Base-by-base conservation (phyloP, 2,329 filamentous ascomycete genomes). In the Parafenestella ontariensis region DNA sequence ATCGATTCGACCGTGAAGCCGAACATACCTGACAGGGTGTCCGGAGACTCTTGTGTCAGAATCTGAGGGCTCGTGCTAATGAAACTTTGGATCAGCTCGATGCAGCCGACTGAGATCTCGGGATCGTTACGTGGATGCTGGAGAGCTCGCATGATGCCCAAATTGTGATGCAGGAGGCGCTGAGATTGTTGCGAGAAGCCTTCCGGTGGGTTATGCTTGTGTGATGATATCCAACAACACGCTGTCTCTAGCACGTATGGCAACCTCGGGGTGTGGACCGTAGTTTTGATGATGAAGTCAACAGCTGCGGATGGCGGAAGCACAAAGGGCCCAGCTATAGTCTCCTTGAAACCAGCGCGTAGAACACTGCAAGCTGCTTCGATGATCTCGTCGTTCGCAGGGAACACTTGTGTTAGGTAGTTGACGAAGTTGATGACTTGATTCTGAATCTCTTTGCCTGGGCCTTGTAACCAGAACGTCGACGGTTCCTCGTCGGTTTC, bases 311-410 rank as follows among this genome's bases (percentile, higher is more conserved):
- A 77, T 0, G 89, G 81, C 2, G 88, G 83, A 56, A 96, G 86
- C 8, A 93, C 90, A 64, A 95, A 94, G 0, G 90, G 89, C 0
- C 91, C 91, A 3, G 89, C 85, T 23, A 87, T 84, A 0, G 82
- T 83, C 72, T 96, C 91, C 1, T 87, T 87, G 66, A 93, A 93
- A 0, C 91, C 91, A 18, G 87, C 84, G 36, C 87, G 85, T 45
- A 94, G 81, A 43, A 93, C 85, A 52, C 82, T 82, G 75, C 91
- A 95, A 29, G 88, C 86, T 3, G 85, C 82, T 66, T 93, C 90
- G 20, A 89, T 82, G 10, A 91, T 83, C 61, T 93, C 91, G 20
- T 85, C 83, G 52, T 84, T 86, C 2, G 75, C 76, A 3, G 79
- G 82, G 41, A 92, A 87, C 0, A 84, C 71, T 46, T 80, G 73